Evolutionary conservation across 2,329 filamentous ascomycete species (phyloP).

Genomic region (Alternaria triticina): DNA sequence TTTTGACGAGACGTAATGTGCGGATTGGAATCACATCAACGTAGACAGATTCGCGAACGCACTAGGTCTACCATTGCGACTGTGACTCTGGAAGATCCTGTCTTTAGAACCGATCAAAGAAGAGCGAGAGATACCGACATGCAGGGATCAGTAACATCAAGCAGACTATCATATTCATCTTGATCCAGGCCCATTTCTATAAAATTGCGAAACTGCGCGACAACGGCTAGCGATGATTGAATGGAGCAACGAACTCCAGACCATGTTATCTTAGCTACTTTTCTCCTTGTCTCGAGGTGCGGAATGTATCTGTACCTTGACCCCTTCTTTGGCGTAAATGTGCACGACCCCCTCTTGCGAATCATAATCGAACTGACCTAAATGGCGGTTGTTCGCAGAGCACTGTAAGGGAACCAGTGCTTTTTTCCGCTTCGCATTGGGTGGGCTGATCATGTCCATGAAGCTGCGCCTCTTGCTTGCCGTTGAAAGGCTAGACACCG

Average conservation of each 20-base stretch:
- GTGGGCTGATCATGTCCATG: conserved; percentile 22
- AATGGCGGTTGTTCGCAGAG: conserved; percentile 11
- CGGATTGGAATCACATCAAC: background rate
- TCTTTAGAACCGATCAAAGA: background rate
- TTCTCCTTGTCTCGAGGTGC: background rate
- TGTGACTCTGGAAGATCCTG: background rate
- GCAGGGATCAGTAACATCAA: background rate
- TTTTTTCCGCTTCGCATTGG: conserved; percentile 24
- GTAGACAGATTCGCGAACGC: background rate
- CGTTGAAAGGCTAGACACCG: background rate
- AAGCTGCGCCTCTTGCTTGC: conserved; percentile 13
- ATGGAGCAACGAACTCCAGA: background rate
- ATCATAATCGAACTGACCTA: conserved; percentile 24
- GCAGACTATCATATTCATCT: background rate
- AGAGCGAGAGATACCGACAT: background rate
- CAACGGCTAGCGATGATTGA: background rate
- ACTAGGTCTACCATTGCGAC: background rate
- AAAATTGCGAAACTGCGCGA: background rate
- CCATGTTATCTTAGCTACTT: background rate
- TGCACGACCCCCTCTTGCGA: conserved; percentile 24
- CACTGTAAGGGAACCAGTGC: conserved; percentile 17
- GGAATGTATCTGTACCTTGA: conserved; percentile 24
- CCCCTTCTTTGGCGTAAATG: conserved; percentile 23
- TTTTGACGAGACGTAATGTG: background rate
- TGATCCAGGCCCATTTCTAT: background rate